Evolutionary conservation across 768 basidiomycete genomes (phyloP), one percentile per base, ranked within the genome.

Genomic region (Coprinellus aureogranulatus): DNA sequence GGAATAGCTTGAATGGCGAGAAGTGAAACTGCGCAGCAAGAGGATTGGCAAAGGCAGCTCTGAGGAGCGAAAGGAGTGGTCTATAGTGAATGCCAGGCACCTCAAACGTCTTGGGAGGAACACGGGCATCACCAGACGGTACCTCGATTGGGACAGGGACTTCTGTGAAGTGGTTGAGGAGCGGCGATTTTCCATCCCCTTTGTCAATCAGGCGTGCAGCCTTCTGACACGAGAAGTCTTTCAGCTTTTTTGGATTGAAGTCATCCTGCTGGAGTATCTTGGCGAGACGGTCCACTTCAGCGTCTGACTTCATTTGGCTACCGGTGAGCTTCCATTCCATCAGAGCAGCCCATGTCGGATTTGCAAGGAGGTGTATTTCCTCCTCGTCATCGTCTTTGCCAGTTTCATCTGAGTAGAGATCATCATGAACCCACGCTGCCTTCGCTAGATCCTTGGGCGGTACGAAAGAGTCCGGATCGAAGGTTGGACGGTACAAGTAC

Each of bases 81-180:
- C 65, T 55, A 50, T 68, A 65, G 4, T 61, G 59, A 2, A 77
- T 58, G 1, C 70, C 73, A 18, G 70, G 64, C 0, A 75, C 55
- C 0, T 26, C 23, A 53, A 72, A 71, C 0, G 27, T 31, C 5
- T 61, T 18, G 1, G 66, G 60, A 9, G 64, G 64, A 1, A 66
- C 58, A 16, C 12, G 25, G 0, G 45, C 20, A 26, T 61, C 54
- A 6, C 67, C 62, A 2, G 71, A 74, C 0, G 75, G 75, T 3
- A 76, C 63, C 0, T 55, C 44, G 31, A 75, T 72, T 1, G 55
- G 31, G 22, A 65, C 54, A 20, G 31, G 28, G 37, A 27, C 28
- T 26, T 42, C 30, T 11, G n/a, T 25, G 47, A 55, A 58, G 2
- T 18, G 18, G 22, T 55, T 27, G 6, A 52, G 22, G 8, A 55